These are phyloP conservation scores for Gaillardinia entomophila DNA, from an alignment of 805 yeast genomes.

Conservation along the genomic window DNA sequence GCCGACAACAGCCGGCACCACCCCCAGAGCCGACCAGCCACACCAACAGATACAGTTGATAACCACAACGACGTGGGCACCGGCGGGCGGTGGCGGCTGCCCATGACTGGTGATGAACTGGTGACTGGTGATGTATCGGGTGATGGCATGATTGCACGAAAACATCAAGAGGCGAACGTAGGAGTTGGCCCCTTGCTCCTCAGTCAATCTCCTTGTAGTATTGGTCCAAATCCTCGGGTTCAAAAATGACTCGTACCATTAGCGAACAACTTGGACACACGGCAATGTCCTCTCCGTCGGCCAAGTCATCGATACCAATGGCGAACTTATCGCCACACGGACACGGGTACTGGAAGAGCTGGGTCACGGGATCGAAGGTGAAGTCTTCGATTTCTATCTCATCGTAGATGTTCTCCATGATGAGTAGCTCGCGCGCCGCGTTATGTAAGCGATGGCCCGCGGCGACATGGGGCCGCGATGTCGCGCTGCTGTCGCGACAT, in stretches of 20 bases:
- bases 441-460: neutral
- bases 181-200: neutral
- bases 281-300: constrained; percentile 89
- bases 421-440: neutral
- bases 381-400: constrained; percentile 97
- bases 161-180: too few relatives aligned
- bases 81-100: too few relatives aligned
- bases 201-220: constrained; percentile 13
- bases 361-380: constrained; percentile 79
- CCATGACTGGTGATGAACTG: too few relatives aligned
- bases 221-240: constrained; percentile 50
- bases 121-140: too few relatives aligned
- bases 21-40: too few relatives aligned
- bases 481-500: too few relatives aligned
- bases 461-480: too few relatives aligned
- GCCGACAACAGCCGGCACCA: too few relatives aligned
- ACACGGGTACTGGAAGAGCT: constrained; percentile 88
- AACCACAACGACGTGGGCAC: too few relatives aligned
- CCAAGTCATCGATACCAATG: constrained; percentile 74
- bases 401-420: constrained; percentile 70
- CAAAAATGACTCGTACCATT: constrained; percentile 89
- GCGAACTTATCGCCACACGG: constrained; percentile 97
- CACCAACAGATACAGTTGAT: too few relatives aligned
- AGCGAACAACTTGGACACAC: constrained; percentile 95
- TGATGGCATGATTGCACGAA: too few relatives aligned